Evolutionary conservation across 2,329 filamentous ascomycete species (phyloP).

Genomic region (Xylaria multiplex): DNA sequence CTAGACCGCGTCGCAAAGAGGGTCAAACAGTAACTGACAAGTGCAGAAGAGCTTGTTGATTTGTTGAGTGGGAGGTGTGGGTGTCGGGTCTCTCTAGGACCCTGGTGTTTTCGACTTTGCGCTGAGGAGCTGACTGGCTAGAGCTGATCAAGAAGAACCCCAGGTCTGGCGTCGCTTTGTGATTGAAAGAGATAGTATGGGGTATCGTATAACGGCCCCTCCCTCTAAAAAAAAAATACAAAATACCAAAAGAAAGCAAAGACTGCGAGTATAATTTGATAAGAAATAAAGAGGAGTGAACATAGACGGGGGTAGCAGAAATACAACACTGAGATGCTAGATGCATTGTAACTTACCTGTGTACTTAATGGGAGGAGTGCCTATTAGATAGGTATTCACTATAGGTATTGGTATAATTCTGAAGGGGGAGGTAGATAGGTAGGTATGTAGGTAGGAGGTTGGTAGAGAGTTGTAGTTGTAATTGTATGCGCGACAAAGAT

Average conservation of each 20-base stretch:
- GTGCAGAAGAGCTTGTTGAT: conserved; percentile 60
- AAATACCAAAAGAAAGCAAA: conserved; percentile 10
- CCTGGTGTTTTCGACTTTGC: conserved; percentile 43
- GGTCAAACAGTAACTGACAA: conserved; percentile 53
- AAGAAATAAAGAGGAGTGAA: conserved; percentile 5
- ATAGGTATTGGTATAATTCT: conserved; percentile 4
- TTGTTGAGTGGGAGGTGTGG: conserved; percentile 53
- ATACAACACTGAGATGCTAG: conserved; percentile 11
- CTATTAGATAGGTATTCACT: neutral
- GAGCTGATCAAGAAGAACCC: conserved; percentile 41
- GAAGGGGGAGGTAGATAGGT: neutral
- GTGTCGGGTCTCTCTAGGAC: conserved; percentile 36
- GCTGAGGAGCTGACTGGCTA: conserved; percentile 50
- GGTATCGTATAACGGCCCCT: conserved; percentile 10
- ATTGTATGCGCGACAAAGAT: conserved; percentile 26
- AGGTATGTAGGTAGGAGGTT: too few relatives aligned
- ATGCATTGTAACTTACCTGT: conserved; percentile 25
- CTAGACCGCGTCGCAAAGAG: conserved; percentile 50
- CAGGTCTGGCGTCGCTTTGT: conserved; percentile 40
- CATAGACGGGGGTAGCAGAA: neutral
- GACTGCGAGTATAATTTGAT: neutral
- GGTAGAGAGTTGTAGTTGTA: neutral
- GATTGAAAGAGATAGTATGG: conserved; percentile 34
- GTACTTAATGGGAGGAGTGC: conserved; percentile 2
- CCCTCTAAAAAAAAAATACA: conserved; percentile 9